Percentiles rank a stretch among this genome's conserved stretches.
These are phyloP conservation scores for Thielaviopsis euricoi DNA, from an alignment of 2,329 filamentous ascomycete genomes.

Conservation along the genomic window DNA sequence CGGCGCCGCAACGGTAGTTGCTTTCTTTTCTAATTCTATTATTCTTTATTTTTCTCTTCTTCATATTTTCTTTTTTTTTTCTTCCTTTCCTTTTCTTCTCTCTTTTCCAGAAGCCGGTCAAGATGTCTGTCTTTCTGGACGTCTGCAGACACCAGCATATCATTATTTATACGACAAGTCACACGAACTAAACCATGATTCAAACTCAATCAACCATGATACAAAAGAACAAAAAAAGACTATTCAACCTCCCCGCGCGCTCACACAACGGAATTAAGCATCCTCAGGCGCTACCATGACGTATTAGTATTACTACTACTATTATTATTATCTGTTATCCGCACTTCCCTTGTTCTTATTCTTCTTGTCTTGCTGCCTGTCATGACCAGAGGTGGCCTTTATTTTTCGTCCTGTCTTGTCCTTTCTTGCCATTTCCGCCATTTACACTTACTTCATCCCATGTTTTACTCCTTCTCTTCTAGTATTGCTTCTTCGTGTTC, in stretches of 20 bases:
- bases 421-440: neutral
- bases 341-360: neutral
- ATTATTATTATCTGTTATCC: too few relatives aligned
- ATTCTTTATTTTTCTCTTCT: neutral
- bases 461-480: neutral
- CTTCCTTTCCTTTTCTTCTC: neutral
- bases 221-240: neutral
- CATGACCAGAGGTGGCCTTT: neutral
- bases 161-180: neutral
- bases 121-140: too few relatives aligned
- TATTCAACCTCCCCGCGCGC: too few relatives aligned
- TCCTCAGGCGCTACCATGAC: neutral
- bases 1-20: constrained; percentile 12
- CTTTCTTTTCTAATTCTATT: too few relatives aligned
- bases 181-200: neutral
- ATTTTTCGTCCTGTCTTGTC: neutral
- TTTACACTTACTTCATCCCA: neutral
- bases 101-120: neutral
- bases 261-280: neutral
- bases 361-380: neutral
- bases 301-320: too few relatives aligned
- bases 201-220: neutral
- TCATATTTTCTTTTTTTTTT: neutral
- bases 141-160: neutral
- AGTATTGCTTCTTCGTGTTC: neutral